Conservation (phyloP, 352 stramenopile species). For the Thalassiosira livingstoniorum region DNA sequence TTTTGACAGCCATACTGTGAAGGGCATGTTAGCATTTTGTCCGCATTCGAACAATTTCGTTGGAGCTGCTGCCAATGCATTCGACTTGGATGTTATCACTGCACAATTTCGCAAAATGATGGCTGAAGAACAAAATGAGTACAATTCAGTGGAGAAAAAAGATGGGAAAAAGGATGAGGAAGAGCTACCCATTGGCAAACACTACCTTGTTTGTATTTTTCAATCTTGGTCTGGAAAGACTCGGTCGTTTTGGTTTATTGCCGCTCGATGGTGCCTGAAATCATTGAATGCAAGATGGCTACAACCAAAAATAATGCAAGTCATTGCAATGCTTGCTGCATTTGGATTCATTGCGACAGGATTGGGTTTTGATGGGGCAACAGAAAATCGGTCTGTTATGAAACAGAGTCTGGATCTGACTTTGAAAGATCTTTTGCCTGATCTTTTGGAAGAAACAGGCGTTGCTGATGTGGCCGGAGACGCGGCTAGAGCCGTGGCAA, state of each 20-base stretch:
- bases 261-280: not conserved
- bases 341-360: not conserved
- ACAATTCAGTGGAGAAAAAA: not conserved
- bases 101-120: not conserved
- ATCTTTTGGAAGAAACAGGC: not conserved
- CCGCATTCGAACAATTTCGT: not conserved
- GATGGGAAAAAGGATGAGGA: not conserved
- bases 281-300: not conserved
- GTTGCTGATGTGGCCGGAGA: not conserved
- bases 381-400: not conserved
- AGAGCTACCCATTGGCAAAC: not conserved
- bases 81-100: not conserved
- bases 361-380: not conserved
- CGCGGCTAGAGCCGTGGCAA: too few relatives aligned
- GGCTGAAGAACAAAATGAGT: not conserved
- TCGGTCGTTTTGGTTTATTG: not conserved
- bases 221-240: not conserved
- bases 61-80: not conserved
- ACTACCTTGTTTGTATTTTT: not conserved
- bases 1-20: not conserved
- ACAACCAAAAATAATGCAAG: not conserved
- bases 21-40: not conserved
- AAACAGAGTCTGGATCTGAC: not conserved
- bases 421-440: not conserved
- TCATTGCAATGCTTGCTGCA: not conserved